A percentile compares a stretch with the other conserved stretches of the same genome.
phyloP scores from a whole-genome alignment of 2,329 filamentous ascomycete species.

The Aspergillus persii region DNA sequence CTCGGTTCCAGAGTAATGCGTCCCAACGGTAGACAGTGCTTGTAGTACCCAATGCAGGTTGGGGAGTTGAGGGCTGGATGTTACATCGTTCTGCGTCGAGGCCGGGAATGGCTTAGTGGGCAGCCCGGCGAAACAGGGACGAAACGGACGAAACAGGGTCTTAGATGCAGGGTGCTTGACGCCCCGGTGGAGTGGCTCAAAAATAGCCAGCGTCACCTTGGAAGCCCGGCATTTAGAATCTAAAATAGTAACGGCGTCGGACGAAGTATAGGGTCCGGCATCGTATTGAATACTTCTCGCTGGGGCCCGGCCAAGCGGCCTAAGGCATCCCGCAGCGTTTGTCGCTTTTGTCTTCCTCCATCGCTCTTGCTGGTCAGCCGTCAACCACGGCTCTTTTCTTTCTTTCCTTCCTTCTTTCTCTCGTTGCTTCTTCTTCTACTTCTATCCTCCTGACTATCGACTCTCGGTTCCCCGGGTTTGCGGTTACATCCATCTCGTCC shows the following conservation, averaged over 20 bases:
- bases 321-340: background rate
- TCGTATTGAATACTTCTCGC: background rate
- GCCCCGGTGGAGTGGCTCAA: background rate
- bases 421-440: too few relatives aligned
- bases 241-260: background rate
- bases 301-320: background rate
- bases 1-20: constrained; percentile 18
- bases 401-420: constrained; percentile 1
- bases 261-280: too few relatives aligned
- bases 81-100: background rate
- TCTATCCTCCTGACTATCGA: background rate
- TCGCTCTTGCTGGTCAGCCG: constrained; percentile 4
- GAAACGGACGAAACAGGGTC: background rate
- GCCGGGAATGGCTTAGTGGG: background rate
- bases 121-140: background rate
- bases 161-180: background rate
- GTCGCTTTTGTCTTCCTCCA: background rate
- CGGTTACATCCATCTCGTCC: background rate
- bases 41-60: background rate
- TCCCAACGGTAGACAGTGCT: background rate
- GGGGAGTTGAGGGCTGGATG: background rate
- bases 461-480: background rate
- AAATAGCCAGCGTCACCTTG: background rate
- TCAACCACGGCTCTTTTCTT: background rate
- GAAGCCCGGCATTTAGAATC: background rate